Percentiles rank a stretch among this genome's conserved stretches.
These are phyloP conservation scores for Jackrogersella minutella DNA, from an alignment of 495 filamentous ascomycete species.

Conservation along the genomic window DNA sequence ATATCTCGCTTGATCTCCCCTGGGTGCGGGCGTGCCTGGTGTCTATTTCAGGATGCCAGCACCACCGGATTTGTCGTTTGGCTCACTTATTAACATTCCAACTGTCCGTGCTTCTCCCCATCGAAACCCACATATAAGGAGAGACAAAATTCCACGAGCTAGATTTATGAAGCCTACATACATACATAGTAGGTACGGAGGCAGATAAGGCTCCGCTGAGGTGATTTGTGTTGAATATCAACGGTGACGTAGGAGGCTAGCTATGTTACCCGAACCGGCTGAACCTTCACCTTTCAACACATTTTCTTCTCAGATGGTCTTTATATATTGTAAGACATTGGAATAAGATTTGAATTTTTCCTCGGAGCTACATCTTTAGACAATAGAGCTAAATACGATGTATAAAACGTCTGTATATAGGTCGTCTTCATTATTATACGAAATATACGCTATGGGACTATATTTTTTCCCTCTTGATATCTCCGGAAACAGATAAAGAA, in stretches of 20 bases:
- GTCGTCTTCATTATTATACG: not conserved
- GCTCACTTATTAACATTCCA: constrained; percentile 31
- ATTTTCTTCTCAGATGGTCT: not conserved
- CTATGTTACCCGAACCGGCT: not conserved
- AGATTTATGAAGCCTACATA: not conserved
- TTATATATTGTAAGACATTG: not conserved
- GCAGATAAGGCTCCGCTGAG: not conserved
- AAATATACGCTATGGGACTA: too few relatives aligned
- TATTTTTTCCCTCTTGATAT: too few relatives aligned
- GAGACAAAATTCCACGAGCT: constrained; percentile 22
- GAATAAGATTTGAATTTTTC: not conserved
- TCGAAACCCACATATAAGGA: constrained; percentile 17
- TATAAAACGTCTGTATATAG: not conserved
- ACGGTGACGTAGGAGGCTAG: constrained; percentile 22
- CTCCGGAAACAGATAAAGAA: too few relatives aligned
- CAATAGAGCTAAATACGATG: not conserved
- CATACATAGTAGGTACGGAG: too few relatives aligned
- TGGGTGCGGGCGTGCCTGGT: constrained; percentile 12
- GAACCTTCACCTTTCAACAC: not conserved
- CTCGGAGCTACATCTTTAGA: not conserved
- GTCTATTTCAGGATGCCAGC: constrained; percentile 32
- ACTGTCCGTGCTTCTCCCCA: constrained; percentile 19
- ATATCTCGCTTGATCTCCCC: constrained; percentile 34
- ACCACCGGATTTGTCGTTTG: constrained; percentile 12
- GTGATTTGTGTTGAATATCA: not conserved